Evolutionary conservation across 768 basidiomycete species (phyloP).

Genomic region (Clathrus columnatus): DNA sequence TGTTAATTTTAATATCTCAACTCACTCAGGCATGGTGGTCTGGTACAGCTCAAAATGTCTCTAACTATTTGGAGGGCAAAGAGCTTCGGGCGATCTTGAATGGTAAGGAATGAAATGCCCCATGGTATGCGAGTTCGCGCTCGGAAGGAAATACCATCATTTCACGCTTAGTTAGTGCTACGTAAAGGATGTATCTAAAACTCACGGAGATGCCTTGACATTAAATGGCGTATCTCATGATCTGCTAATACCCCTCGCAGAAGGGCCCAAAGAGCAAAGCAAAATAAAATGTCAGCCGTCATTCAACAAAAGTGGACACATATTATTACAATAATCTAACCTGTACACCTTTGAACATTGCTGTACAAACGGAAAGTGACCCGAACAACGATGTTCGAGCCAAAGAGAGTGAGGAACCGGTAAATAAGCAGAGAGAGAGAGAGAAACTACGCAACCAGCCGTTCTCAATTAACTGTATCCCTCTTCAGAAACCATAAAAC

Average conservation of each 20-base stretch:
- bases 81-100: background rate
- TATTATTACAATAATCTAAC: constrained; percentile 13
- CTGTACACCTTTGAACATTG: constrained; percentile 10
- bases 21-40: background rate
- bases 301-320: constrained; percentile 1
- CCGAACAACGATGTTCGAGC: constrained; percentile 5
- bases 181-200: background rate
- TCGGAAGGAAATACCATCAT: constrained; percentile 1
- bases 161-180: background rate
- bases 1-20: background rate
- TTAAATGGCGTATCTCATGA: background rate
- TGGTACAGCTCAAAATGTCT: background rate
- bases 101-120: too few relatives aligned
- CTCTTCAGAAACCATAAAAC: background rate
- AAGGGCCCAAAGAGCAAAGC: background rate
- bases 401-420: constrained; percentile 7
- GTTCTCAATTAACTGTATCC: background rate
- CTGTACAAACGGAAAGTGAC: constrained; percentile 8
- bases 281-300: background rate
- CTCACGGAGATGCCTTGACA: background rate
- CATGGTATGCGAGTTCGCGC: too few relatives aligned
- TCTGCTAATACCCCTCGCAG: background rate
- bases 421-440: background rate
- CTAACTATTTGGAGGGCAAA: background rate
- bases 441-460: constrained; percentile 10